Conservation (phyloP, 805 yeast species). For the Lipomyces mesembrius region DNA sequence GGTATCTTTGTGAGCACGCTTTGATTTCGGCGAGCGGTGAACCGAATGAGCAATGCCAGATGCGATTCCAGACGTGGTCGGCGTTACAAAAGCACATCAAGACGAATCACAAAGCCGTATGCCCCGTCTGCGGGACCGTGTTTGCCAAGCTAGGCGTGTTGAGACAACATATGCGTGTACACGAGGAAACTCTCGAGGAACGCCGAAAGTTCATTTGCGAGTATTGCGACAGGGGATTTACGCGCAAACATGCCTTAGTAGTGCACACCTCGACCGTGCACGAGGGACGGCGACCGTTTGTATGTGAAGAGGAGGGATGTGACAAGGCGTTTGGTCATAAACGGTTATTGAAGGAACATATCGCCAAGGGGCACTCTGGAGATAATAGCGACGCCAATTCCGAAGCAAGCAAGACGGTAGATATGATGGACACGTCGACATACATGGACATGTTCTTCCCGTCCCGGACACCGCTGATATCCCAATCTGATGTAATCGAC, state of each 20-base stretch:
- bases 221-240: conserved; percentile 52
- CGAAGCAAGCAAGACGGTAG: neutral
- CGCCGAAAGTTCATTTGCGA: conserved; percentile 65
- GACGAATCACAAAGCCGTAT: conserved; percentile 69
- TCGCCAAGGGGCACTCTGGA: conserved; percentile 16
- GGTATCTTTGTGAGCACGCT: conserved; percentile 37
- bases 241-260: conserved; percentile 60
- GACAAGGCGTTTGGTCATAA: conserved; percentile 38
- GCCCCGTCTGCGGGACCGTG: conserved; percentile 62
- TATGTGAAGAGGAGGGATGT: conserved; percentile 34
- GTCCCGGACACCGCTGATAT: conserved; percentile 1
- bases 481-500: conserved; percentile 39
- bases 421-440: neutral
- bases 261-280: conserved; percentile 51
- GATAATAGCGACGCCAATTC: neutral
- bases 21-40: conserved; percentile 49
- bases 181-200: conserved; percentile 55
- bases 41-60: conserved; percentile 59
- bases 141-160: conserved; percentile 77
- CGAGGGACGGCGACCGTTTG: conserved; percentile 37
- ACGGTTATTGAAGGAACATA: conserved; percentile 33
- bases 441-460: conserved; percentile 6
- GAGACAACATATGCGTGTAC: conserved; percentile 72
- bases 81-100: conserved; percentile 72
- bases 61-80: conserved; percentile 70